phyloP scores from a whole-genome alignment of 768 basidiomycete species.

The Russula dissimulans region DNA sequence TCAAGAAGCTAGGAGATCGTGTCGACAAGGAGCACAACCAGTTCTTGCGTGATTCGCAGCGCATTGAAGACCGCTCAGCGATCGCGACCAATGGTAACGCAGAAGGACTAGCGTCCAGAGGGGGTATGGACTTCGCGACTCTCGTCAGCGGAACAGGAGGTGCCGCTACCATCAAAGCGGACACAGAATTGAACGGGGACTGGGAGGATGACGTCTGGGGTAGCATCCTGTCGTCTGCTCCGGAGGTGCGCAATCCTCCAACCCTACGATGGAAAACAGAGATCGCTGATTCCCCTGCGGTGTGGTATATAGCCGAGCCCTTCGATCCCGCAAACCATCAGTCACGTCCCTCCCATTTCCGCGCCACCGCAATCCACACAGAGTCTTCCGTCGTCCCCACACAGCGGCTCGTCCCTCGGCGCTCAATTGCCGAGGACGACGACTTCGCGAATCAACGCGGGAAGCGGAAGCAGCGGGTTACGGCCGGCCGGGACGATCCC shows the following conservation, averaged over 20 bases:
- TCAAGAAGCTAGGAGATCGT: constrained; percentile 66
- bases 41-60: constrained; percentile 86
- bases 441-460: constrained; percentile 30
- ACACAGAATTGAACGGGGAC: constrained; percentile 34
- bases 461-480: background rate
- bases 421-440: constrained; percentile 28
- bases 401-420: constrained; percentile 27
- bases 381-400: constrained; percentile 23
- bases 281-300: background rate
- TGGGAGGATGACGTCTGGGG: constrained; percentile 89
- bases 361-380: constrained; percentile 19
- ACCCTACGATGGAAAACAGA: background rate
- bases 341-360: constrained; percentile 10
- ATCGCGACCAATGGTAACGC: constrained; percentile 31
- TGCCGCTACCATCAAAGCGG: constrained; percentile 37
- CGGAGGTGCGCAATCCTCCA: constrained; percentile 23
- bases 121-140: constrained; percentile 75
- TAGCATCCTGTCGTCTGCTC: constrained; percentile 49
- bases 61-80: constrained; percentile 72
- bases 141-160: constrained; percentile 58
- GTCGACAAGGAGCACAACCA: constrained; percentile 91
- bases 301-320: constrained; percentile 21
- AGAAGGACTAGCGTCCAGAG: constrained; percentile 29
- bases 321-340: constrained; percentile 21
- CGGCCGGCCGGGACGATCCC: background rate